Evolutionary conservation across 1,284 basidiomycete species (phyloP).

Genomic region (Phenoliferia sp.): DNA sequence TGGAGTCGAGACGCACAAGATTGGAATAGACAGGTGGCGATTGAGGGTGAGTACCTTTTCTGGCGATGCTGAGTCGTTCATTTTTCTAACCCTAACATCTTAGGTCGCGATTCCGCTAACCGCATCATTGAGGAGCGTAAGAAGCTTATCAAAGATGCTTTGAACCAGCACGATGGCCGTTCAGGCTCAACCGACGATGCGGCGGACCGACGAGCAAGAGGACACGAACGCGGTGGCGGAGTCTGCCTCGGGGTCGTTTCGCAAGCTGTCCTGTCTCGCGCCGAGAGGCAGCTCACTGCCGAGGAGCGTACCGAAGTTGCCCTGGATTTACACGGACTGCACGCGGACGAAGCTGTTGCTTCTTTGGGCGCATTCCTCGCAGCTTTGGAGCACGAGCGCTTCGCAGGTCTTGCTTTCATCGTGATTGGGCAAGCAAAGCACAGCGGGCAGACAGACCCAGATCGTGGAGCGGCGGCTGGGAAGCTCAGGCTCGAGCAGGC

Average conservation of each 20-base stretch:
- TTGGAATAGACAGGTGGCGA: conserved; percentile 80
- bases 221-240: conserved; percentile 73
- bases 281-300: conserved; percentile 49
- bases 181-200: conserved; percentile 31
- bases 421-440: conserved; percentile 95
- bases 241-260: conserved; percentile 74
- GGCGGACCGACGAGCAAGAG: conserved; percentile 67
- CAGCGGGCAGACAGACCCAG: conserved; percentile 57
- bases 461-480: conserved; percentile 27
- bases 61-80: conserved; percentile 42
- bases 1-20: conserved; percentile 91
- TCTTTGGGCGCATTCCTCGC: conserved; percentile 85
- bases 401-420: conserved; percentile 61
- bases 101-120: conserved; percentile 60
- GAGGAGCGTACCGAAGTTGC: conserved; percentile 77
- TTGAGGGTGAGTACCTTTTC: conserved; percentile 53
- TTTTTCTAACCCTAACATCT: neutral
- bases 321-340: conserved; percentile 53
- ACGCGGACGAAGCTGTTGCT: conserved; percentile 86
- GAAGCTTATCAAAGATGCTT: conserved; percentile 66
- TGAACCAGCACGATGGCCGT: conserved; percentile 41
- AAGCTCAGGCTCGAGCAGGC: conserved; percentile 28
- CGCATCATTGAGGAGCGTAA: conserved; percentile 76
- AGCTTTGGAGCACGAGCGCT: conserved; percentile 44
- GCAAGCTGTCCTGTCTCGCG: conserved; percentile 25